Evolutionary conservation across 495 filamentous ascomycete species (phyloP).

Genomic region (Penicillium waksmanii): DNA sequence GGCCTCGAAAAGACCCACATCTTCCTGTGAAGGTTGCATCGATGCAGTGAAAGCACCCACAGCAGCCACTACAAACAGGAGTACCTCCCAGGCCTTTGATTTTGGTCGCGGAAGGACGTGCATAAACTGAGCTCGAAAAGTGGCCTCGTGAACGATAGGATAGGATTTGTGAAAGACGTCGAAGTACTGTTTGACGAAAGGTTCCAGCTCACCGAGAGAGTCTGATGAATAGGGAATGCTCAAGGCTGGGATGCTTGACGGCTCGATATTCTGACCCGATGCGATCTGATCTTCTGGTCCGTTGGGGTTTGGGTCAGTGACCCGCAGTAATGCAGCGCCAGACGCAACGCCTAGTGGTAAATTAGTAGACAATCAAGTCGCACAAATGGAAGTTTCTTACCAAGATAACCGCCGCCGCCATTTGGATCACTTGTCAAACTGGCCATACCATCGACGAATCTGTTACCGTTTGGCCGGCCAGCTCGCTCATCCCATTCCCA

Average conservation of each 20-base stretch:
- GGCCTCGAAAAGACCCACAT: slow-evolving; percentile 22
- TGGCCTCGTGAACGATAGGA: slow-evolving; percentile 28
- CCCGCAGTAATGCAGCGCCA: slow-evolving; percentile 20
- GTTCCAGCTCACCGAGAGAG: slow-evolving; percentile 21
- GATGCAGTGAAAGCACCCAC: slow-evolving; percentile 20
- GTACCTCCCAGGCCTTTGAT: slow-evolving; percentile 21
- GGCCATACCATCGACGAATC: slow-evolving; percentile 27
- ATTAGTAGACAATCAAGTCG: background rate
- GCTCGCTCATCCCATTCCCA: slow-evolving; percentile 26
- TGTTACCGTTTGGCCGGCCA: slow-evolving; percentile 6
- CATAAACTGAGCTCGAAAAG: slow-evolving; percentile 28
- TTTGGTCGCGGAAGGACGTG: slow-evolving; percentile 23
- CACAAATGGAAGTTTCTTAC: slow-evolving; percentile 1
- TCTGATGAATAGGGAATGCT: slow-evolving; percentile 13
- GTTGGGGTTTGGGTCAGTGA: slow-evolving; percentile 13
- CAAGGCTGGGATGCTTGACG: background rate
- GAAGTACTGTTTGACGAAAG: slow-evolving; percentile 27
- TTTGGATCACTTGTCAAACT: slow-evolving; percentile 23
- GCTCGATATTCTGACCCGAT: background rate
- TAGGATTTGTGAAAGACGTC: slow-evolving; percentile 23
- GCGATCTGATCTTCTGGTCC: background rate
- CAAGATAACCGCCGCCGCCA: slow-evolving; percentile 21
- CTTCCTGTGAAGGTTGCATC: slow-evolving; percentile 14
- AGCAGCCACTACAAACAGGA: slow-evolving; percentile 22
- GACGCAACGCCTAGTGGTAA: slow-evolving; percentile 19